Evolutionary conservation across 495 filamentous ascomycete species (phyloP), one percentile per base, ranked within the genome.

Genomic region (Podospora fimiseda): DNA sequence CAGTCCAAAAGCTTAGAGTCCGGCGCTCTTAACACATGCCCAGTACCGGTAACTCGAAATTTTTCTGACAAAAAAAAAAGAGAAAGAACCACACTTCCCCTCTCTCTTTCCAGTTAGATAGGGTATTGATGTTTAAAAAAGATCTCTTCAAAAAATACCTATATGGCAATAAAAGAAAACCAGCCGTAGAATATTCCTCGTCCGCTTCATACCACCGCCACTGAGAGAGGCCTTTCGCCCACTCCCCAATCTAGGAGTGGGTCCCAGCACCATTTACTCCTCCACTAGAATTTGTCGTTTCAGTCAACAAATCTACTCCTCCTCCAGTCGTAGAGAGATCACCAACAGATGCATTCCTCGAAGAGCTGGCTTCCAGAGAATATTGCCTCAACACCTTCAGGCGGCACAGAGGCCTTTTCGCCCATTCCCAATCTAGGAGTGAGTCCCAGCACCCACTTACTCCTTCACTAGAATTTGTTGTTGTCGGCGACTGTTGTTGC

Each of bases 131-230:
- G n/a, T n/a, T n/a, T n/a, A n/a, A 33, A 27, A 16, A 30, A 33
- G 13, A 33, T 47, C 23, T n/a, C 16, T 16, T 15, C 21, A 27
- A 2, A 47, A 47, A 9, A 30, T 8, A 47, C n/a, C n/a, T n/a
- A n/a, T n/a, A n/a, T n/a, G n/a, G n/a, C n/a, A n/a, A n/a, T n/a
- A n/a, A n/a, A n/a, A n/a, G n/a, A n/a, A n/a, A n/a, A n/a, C n/a
- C n/a, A n/a, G n/a, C n/a, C n/a, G n/a, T n/a, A n/a, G n/a, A 27
- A 77, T 75, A 22, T 70, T 66, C 15, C 70, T 60, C 43, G 63
- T 58, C 15, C 76, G 66, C 55, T 76, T 79, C 22, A 54, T 43
- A 20, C 56, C 53, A 18, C 49, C 16, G 27, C 33, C 24, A n/a
- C n/a, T n/a, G n/a, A n/a, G n/a, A n/a, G n/a, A n/a, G n/a, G n/a